These are phyloP conservation scores for Hypoxylon intermedium DNA, from an alignment of 495 filamentous ascomycete species.

Conservation along the genomic window DNA sequence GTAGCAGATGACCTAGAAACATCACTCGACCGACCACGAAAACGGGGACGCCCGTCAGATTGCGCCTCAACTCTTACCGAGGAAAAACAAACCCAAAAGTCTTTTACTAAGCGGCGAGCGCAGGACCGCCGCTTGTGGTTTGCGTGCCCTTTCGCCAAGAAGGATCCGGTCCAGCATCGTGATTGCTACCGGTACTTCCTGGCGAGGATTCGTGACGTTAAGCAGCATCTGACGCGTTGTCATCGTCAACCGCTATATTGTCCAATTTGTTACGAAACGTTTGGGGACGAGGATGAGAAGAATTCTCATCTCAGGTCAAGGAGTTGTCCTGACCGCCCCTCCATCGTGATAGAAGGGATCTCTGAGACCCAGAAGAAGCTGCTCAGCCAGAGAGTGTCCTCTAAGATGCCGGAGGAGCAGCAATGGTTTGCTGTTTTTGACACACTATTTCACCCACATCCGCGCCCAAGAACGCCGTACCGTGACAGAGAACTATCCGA, in stretches of 20 bases:
- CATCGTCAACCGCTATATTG: conserved; percentile 46
- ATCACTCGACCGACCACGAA: conserved; percentile 19
- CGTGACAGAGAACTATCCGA: conserved; percentile 31
- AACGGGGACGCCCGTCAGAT: conserved; percentile 22
- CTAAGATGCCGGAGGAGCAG: conserved; percentile 35
- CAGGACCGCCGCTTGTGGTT: conserved; percentile 36
- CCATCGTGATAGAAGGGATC: conserved; percentile 40
- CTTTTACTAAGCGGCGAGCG: conserved; percentile 18
- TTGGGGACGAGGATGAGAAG: conserved; percentile 35
- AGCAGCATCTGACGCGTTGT: conserved; percentile 44
- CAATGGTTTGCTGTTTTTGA: conserved; percentile 45
- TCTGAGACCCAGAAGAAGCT: conserved; percentile 40
- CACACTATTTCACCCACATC: conserved; percentile 33
- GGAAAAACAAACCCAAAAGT: conserved; percentile 22
- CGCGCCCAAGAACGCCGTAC: conserved; percentile 36
- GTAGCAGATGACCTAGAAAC: conserved; percentile 9
- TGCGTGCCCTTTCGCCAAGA: conserved; percentile 47
- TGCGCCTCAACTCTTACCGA: conserved; percentile 3
- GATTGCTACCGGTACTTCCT: conserved; percentile 42
- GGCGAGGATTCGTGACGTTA: conserved; percentile 45
- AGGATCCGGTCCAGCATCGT: conserved; percentile 38
- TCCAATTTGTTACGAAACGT: conserved; percentile 37
- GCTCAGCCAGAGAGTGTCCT: conserved; percentile 31
- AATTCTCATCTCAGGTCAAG: conserved; percentile 29
- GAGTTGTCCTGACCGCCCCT: conserved; percentile 23